Evolutionary conservation across 2,329 filamentous ascomycete genomes (phyloP), one percentile per base, ranked within the genome.

Genomic region (Stenocarpella maydis): DNA sequence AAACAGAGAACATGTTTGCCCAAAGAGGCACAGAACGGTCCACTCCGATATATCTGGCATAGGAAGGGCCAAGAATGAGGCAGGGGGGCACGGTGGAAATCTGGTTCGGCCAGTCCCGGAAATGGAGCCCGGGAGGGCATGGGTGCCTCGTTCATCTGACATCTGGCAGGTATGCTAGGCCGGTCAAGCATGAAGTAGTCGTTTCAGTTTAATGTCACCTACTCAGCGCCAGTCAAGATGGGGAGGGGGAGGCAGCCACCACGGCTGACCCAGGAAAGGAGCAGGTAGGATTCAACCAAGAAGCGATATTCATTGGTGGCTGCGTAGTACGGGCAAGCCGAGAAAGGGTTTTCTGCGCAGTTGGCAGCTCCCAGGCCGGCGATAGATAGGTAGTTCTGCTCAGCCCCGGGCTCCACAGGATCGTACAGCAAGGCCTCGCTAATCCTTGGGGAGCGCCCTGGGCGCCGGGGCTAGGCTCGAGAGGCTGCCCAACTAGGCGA

Each of bases 41-140:
- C 43, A 34, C 58, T 37, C 12, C n/a, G n/a, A 37, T 34, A 49
- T 24, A 63, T 37, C 19, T 43, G 37, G 37, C 4, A 26, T 19
- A 49, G 58, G 31, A 63, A 49, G 19, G 8, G 21, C 31, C 28
- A 49, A 15, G 24, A 47, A 31, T 15, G 43, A 63, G 43, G 41
- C 28, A n/a, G n/a, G n/a, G n/a, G n/a, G 19, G 3, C 47, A 49
- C 15, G 28, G 45, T 49, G 28, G 24, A 63, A 37, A 37, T 63
- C 28, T 63, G 58, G 58, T 63, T 63, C 58, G 58, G 58, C 43
- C 58, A 49, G 58, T 63, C 58, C 58, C 58, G 58, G 58, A 21
- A 61, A 34, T 49, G 58, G 58, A 21, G 58, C 58, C 12, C 28
- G 28, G 58, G 41, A 28, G 24, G n/a, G 43, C 58, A 63, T 37